Percentiles rank a stretch among this genome's conserved stretches.
Conservation (phyloP, 345 rosid genomes). For the Melaleuca quinquenervia region DNA sequence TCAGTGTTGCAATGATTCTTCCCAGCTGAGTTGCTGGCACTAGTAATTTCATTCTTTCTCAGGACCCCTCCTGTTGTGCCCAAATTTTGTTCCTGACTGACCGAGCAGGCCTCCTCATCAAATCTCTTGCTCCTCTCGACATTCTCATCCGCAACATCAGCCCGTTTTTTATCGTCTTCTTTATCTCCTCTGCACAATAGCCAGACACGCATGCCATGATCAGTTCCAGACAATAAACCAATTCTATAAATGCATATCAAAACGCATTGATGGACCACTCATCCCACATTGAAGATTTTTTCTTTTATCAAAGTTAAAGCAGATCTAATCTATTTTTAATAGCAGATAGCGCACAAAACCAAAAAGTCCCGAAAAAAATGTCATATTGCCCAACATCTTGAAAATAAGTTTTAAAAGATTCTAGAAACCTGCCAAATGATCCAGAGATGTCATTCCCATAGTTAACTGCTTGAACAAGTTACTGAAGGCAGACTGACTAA, state of each 20-base stretch:
- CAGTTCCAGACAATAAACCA: background rate
- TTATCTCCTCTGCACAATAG: slow-evolving; percentile 34
- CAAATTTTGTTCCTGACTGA: background rate
- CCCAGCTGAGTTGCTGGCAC: background rate
- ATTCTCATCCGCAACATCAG: slow-evolving; percentile 26
- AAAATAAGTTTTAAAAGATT: background rate
- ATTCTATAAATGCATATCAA: background rate
- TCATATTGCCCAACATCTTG: background rate
- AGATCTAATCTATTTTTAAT: background rate
- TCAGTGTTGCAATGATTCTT: background rate
- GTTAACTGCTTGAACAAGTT: background rate
- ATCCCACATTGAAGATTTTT: background rate
- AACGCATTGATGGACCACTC: background rate
- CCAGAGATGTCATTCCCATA: background rate
- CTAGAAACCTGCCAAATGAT: background rate
- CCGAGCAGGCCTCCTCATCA: slow-evolving; percentile 23
- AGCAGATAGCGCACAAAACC: background rate
- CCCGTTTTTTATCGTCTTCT: slow-evolving; percentile 16
- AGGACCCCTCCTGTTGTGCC: background rate
- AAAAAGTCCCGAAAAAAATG: background rate
- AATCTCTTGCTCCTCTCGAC: slow-evolving; percentile 22
- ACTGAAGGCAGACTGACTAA: background rate
- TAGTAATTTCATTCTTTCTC: background rate
- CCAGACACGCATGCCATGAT: background rate
- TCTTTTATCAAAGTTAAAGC: background rate